These are phyloP conservation scores for Sporisorium sorghi DNA, from an alignment of 1,284 basidiomycete species.

Conservation along the genomic window DNA sequence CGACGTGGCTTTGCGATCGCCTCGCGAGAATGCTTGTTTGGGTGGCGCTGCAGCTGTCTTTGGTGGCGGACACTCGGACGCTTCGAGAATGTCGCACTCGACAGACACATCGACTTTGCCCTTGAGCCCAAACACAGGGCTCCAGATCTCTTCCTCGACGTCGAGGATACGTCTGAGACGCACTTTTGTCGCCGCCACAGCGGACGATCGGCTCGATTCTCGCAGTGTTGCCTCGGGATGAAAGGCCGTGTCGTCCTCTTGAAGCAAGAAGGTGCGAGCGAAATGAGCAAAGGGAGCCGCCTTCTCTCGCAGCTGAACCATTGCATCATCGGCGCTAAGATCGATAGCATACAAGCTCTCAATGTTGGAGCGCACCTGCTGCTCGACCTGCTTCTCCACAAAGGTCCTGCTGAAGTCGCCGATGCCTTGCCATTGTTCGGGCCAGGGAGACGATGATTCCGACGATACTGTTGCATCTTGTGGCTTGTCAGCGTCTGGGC, in stretches of 20 bases:
- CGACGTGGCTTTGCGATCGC: not conserved
- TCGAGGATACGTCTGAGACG: constrained; percentile 71
- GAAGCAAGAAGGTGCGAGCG: constrained; percentile 49
- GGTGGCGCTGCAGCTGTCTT: not conserved
- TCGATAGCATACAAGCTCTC: constrained; percentile 54
- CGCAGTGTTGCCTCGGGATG: constrained; percentile 42
- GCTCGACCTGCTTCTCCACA: constrained; percentile 45
- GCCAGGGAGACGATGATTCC: constrained; percentile 25
- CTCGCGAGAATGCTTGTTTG: constrained; percentile 24
- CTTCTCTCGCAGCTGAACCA: constrained; percentile 38
- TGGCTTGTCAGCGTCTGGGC: not conserved
- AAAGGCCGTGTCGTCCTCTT: constrained; percentile 26
- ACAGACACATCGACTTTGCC: constrained; percentile 95
- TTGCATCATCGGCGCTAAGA: constrained; percentile 43
- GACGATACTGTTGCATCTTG: not conserved
- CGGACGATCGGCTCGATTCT: constrained; percentile 16
- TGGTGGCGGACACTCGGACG: constrained; percentile 45
- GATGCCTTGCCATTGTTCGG: constrained; percentile 55
- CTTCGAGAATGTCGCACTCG: constrained; percentile 70
- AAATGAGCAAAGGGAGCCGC: constrained; percentile 59
- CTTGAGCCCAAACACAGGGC: constrained; percentile 91
- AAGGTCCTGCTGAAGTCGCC: constrained; percentile 61
- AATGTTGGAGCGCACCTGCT: constrained; percentile 51
- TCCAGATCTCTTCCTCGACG: constrained; percentile 97
- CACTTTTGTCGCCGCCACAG: constrained; percentile 19